A percentile compares a stretch with the other conserved stretches of the same genome.
Conservation (phyloP, 768 basidiomycete genomes). For the Neoboletus subvelutipes region DNA sequence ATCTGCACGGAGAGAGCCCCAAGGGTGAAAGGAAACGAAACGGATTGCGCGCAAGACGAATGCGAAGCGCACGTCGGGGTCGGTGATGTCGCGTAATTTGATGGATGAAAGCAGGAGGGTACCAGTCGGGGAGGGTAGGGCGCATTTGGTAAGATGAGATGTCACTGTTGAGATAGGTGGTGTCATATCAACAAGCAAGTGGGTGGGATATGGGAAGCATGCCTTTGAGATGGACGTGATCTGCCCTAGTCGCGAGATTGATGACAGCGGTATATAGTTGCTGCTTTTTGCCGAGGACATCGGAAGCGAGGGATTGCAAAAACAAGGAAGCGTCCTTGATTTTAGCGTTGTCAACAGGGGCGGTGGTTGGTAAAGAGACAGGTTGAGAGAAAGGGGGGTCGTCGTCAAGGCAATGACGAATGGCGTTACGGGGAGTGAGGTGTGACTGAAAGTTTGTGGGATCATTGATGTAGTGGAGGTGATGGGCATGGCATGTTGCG, state of each 20-base stretch:
- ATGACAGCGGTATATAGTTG: conserved; percentile 40
- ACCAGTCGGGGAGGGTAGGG: conserved; percentile 46
- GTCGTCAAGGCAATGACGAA: conserved; percentile 48
- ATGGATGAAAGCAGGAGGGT: conserved; percentile 48
- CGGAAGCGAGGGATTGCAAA: conserved; percentile 34
- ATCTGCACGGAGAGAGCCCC: conserved; percentile 71
- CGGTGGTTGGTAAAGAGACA: conserved; percentile 28
- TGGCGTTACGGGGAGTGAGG: conserved; percentile 68
- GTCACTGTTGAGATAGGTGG: conserved; percentile 38
- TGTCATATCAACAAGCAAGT: conserved; percentile 1
- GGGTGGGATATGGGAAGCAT: neutral
- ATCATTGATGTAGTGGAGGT: conserved; percentile 62
- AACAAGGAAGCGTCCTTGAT: conserved; percentile 34
- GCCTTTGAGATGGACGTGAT: conserved; percentile 50
- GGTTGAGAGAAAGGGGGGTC: conserved; percentile 14
- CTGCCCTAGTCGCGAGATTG: conserved; percentile 35
- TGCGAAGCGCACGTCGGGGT: conserved; percentile 38
- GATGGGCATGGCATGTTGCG: conserved; percentile 68
- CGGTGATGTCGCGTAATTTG: conserved; percentile 34
- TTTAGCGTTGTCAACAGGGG: conserved; percentile 32
- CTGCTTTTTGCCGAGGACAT: conserved; percentile 33
- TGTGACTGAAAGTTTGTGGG: conserved; percentile 73
- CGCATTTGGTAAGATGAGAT: conserved; percentile 35
- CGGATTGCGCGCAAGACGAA: conserved; percentile 60
- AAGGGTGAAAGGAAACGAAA: conserved; percentile 69